phyloP scores from a whole-genome alignment of 371 early-diverging fungal species.

The Funneliformis caledonium region DNA sequence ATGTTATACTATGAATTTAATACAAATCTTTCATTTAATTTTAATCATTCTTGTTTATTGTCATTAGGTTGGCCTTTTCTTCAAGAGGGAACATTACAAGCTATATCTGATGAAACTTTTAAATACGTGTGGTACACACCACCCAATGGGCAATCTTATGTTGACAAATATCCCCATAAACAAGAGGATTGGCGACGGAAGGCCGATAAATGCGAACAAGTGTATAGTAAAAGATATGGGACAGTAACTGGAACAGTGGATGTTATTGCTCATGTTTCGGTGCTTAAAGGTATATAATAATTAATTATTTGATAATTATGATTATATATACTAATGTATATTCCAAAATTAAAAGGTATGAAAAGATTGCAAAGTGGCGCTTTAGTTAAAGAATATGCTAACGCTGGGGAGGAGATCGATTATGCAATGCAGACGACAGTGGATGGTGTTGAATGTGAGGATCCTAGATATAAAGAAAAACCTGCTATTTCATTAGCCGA shows the following conservation, averaged over 20 bases:
- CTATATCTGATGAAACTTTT: constrained; percentile 71
- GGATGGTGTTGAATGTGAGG: constrained; percentile 61
- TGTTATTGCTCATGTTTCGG: constrained; percentile 69
- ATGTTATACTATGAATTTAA: constrained; percentile 34
- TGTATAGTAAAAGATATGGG: constrained; percentile 65
- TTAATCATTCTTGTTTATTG: background rate
- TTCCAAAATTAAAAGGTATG: constrained; percentile 53
- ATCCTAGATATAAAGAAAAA: constrained; percentile 70
- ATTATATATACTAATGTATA: background rate
- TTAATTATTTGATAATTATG: background rate
- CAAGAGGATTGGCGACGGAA: constrained; percentile 60
- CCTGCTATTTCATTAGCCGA: constrained; percentile 58
- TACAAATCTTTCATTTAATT: background rate
- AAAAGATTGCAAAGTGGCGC: constrained; percentile 78
- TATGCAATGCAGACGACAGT: constrained; percentile 77
- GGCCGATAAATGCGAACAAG: constrained; percentile 62
- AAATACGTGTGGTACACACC: constrained; percentile 63
- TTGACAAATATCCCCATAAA: constrained; percentile 56
- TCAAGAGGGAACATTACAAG: constrained; percentile 77
- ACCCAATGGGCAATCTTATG: constrained; percentile 50
- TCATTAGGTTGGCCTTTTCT: constrained; percentile 85
- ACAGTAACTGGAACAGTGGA: constrained; percentile 73
- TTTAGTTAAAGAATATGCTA: constrained; percentile 81
- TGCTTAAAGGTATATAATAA: constrained; percentile 58
- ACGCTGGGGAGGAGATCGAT: constrained; percentile 62